Conservation (phyloP, 352 stramenopile species). For the Pythium angustatum region DNA sequence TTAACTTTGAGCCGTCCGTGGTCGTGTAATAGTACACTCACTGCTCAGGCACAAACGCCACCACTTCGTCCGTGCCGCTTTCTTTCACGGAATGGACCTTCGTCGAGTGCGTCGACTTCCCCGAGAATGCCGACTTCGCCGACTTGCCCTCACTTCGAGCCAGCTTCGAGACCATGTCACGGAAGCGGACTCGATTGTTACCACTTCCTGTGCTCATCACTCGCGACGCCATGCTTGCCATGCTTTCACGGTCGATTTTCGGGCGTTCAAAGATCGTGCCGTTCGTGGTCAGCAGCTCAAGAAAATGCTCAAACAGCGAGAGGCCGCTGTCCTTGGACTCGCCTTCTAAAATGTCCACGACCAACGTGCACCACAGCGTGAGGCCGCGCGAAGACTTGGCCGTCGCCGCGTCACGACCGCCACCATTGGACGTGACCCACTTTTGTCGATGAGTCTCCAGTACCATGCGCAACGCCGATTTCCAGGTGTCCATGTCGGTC, state of each 20-base stretch:
- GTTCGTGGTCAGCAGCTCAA: slow-evolving; percentile 22
- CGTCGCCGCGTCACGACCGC: too few relatives aligned
- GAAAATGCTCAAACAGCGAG: slow-evolving; percentile 9
- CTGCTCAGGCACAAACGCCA: slow-evolving; percentile 11
- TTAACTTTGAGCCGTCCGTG: slow-evolving; percentile 21
- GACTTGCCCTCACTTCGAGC: slow-evolving; percentile 10
- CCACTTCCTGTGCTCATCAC: background rate
- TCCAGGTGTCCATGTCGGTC: slow-evolving; percentile 14
- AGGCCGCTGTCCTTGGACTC: slow-evolving; percentile 20
- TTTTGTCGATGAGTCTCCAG: slow-evolving; percentile 6
- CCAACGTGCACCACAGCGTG: slow-evolving; percentile 23
- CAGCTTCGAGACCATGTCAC: slow-evolving; percentile 28
- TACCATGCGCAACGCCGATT: background rate
- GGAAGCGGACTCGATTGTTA: slow-evolving; percentile 2
- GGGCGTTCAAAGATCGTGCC: slow-evolving; percentile 22
- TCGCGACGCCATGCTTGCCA: background rate
- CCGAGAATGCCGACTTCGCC: slow-evolving; percentile 4
- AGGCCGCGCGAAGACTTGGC: background rate
- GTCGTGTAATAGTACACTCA: slow-evolving; percentile 14
- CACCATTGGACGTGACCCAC: slow-evolving; percentile 14
- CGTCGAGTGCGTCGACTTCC: slow-evolving; percentile 10
- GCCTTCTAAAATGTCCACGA: slow-evolving; percentile 26
- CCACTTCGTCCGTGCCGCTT: slow-evolving; percentile 11
- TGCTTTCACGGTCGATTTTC: background rate
- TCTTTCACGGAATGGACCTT: slow-evolving; percentile 18